These are phyloP conservation scores for Hanseniaspora thailandica DNA, from an alignment of 805 yeast species.

Conservation along the genomic window DNA sequence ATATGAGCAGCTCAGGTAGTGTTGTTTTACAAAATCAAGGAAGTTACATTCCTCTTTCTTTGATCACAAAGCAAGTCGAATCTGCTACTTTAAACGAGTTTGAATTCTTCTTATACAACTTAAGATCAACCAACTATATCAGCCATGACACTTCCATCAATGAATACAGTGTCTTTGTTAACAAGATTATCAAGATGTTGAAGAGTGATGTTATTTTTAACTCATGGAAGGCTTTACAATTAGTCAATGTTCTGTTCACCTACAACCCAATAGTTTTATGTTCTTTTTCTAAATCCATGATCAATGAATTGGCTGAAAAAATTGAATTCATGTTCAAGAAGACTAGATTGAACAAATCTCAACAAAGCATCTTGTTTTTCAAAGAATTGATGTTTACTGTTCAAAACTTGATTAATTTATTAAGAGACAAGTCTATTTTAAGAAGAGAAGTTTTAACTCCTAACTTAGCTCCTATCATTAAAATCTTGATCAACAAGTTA, in stretches of 20 bases:
- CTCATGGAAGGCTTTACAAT: slow-evolving; percentile 51
- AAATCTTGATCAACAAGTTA: slow-evolving; percentile 37
- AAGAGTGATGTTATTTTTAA: slow-evolving; percentile 27
- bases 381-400: slow-evolving; percentile 27
- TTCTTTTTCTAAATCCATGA: slow-evolving; percentile 17
- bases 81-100: slow-evolving; percentile 24
- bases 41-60: slow-evolving; percentile 20
- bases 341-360: slow-evolving; percentile 19
- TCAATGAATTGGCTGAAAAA: slow-evolving; percentile 18
- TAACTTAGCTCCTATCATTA: slow-evolving; percentile 48
- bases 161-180: slow-evolving; percentile 25
- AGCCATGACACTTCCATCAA: slow-evolving; percentile 26
- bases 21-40: slow-evolving; percentile 9
- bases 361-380: slow-evolving; percentile 21
- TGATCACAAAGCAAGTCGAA: slow-evolving; percentile 24
- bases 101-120: slow-evolving; percentile 21
- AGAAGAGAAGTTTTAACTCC: slow-evolving; percentile 79
- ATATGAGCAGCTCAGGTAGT: slow-evolving; percentile 8
- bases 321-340: slow-evolving; percentile 24
- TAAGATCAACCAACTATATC: slow-evolving; percentile 24
- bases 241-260: slow-evolving; percentile 36
- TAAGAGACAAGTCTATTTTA: slow-evolving; percentile 70
- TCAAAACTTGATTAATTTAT: slow-evolving; percentile 30
- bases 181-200: slow-evolving; percentile 34
- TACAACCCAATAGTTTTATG: slow-evolving; percentile 29